Percentiles rank a stretch among this genome's conserved stretches.
phyloP scores from a whole-genome alignment of 805 yeast genomes.

The Sugiyamaella boreocaroliniensis region DNA sequence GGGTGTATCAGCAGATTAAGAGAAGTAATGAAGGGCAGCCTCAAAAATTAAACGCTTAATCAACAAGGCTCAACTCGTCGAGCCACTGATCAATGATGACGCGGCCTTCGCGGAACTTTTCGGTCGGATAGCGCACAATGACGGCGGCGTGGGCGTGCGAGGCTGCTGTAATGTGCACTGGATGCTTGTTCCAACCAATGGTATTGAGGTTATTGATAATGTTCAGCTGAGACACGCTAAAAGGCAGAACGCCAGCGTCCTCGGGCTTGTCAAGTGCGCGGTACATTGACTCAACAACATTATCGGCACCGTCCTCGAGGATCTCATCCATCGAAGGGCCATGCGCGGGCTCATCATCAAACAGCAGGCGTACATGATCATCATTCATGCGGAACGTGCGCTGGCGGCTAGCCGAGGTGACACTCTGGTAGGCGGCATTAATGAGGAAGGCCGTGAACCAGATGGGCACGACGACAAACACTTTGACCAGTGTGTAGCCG shows the following conservation, averaged over 20 bases:
- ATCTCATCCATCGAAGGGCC: constrained; percentile 31
- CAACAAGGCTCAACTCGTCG: constrained; percentile 23
- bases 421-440: constrained; percentile 37
- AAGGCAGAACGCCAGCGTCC: neutral
- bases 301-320: constrained; percentile 56
- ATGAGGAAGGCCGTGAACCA: constrained; percentile 55
- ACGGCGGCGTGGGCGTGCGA: constrained; percentile 75
- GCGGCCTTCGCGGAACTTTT: constrained; percentile 62
- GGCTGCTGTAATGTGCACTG: constrained; percentile 60
- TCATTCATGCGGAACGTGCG: constrained; percentile 9
- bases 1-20: too few species aligned
- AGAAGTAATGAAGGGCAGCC: too few species aligned
- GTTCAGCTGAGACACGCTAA: constrained; percentile 35
- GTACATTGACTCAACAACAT: constrained; percentile 43
- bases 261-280: constrained; percentile 12
- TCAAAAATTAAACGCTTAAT: too few species aligned
- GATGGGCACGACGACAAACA: constrained; percentile 52
- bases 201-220: constrained; percentile 54
- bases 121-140: constrained; percentile 54
- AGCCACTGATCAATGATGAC: constrained; percentile 61
- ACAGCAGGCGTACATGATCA: constrained; percentile 3
- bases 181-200: constrained; percentile 62
- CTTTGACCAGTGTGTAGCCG: constrained; percentile 40
- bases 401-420: constrained; percentile 36
- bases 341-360: neutral